Evolutionary conservation across 257 asterid genomes (phyloP), one percentile per base, ranked within the genome.

Genomic region (Lantana camara): DNA sequence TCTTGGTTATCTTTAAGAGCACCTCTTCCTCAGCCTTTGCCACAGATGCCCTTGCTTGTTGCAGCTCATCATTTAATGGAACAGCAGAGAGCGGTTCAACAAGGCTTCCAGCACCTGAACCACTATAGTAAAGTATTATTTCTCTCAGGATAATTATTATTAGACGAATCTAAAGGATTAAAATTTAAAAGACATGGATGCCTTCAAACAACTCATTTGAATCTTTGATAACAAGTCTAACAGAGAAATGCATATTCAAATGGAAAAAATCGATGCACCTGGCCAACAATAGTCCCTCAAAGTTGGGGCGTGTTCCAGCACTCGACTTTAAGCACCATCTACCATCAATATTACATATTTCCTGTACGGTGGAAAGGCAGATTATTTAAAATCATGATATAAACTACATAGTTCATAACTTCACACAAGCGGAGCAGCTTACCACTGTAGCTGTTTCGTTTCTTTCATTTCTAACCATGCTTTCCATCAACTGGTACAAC

Each of bases 31-130:
- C 99, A 12, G 96, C 99, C 83, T 84, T 90, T 44, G 83, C 79
- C 57, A 85, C 97, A 47, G 96, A 80, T 62, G 78, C 78, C 77
- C 83, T 82, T 54, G 99, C 97, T 74, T 72, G 92, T 73, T 85
- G 95, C 83, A 94, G 81, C 78, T 88, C 95, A 77, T 90, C 96
- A 74, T 94, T 94, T 48, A 94, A 63, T 37, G 96, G 88, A 66
- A 94, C 95, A 55, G 96, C 97, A 69, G 86, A 68, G 59, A 94
- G 85, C 63, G 99, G 99, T 80, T 94, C 99, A 1, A 90, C 61
- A 48, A 84, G 72, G 73, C 80, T 88, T 74, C 90, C 97, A 30
- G 78, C 70, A 79, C 89, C 97, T 87, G 97, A 79, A 82, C 84
- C 91, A 81, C 99, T 90, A 82, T 60, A 78, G 71, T 61, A 67